A percentile compares a stretch with the other conserved stretches of the same genome.
Evolutionary conservation across 2,329 filamentous ascomycete genomes (phyloP).

Genomic region (Aspergillus fischeri): DNA sequence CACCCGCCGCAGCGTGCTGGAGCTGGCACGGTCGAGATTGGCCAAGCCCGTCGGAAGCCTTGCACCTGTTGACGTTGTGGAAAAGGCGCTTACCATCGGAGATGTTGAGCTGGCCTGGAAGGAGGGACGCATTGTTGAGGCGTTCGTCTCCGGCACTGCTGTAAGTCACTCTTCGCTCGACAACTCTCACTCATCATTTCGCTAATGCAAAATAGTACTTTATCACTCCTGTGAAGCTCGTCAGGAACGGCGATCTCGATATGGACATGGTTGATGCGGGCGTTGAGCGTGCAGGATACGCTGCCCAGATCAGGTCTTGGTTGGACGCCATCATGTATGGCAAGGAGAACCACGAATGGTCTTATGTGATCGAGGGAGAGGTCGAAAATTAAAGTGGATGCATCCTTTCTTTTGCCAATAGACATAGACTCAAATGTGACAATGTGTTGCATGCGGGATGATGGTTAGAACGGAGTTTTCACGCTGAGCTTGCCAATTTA

Average conservation of each 20-base stretch:
- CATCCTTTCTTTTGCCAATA: not conserved
- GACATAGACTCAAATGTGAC: slow-evolving; percentile 5
- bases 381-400: slow-evolving; percentile 22
- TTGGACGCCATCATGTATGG: slow-evolving; percentile 73
- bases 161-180: slow-evolving; percentile 47
- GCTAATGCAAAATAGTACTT: slow-evolving; percentile 55
- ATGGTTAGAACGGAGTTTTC: not conserved
- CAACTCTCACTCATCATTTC: not conserved
- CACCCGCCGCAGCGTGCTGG: slow-evolving; percentile 74
- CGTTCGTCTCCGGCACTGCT: slow-evolving; percentile 83
- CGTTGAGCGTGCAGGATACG: slow-evolving; percentile 29
- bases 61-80: slow-evolving; percentile 76
- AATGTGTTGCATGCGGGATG: not conserved
- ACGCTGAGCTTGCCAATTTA: not conserved
- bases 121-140: slow-evolving; percentile 75
- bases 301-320: slow-evolving; percentile 57
- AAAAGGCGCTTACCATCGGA: slow-evolving; percentile 75
- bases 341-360: slow-evolving; percentile 64
- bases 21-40: slow-evolving; percentile 65
- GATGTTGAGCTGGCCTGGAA: slow-evolving; percentile 68
- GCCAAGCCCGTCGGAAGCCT: slow-evolving; percentile 40
- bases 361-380: slow-evolving; percentile 62
- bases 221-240: slow-evolving; percentile 62
- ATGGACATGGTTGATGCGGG: slow-evolving; percentile 47
- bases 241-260: slow-evolving; percentile 64